Conservation (phyloP, 2,329 filamentous ascomycete species). For the Pseudogymnoascus sp. region DNA sequence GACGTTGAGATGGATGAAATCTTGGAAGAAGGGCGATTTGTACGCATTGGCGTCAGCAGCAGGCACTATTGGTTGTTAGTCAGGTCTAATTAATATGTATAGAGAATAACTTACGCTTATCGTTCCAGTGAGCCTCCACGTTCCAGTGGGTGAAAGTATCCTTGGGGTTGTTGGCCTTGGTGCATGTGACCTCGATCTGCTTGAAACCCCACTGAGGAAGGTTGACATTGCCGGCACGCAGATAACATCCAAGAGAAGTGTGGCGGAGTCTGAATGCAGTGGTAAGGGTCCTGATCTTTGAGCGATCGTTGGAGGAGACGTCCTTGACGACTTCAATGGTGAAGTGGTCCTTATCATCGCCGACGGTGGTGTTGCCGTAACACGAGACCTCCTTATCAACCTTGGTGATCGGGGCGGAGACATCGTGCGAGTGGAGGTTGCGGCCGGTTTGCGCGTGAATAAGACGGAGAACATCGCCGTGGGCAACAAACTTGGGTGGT, state of each 20-base stretch:
- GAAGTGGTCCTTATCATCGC: constrained; percentile 98
- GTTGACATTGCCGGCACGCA: constrained; percentile 91
- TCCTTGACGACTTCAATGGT: constrained; percentile 85
- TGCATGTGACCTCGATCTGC: constrained; percentile 95
- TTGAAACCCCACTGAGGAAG: constrained; percentile 99
- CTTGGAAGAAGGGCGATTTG: constrained; percentile 93
- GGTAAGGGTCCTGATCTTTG: constrained; percentile 80
- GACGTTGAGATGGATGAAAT: constrained; percentile 96
- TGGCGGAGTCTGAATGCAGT: constrained; percentile 88
- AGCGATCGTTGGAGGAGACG: constrained; percentile 68
- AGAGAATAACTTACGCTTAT: constrained; percentile 62
- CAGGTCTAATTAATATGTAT: background rate
- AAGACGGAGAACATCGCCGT: constrained; percentile 73
- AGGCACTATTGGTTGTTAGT: constrained; percentile 54
- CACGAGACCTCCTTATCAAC: constrained; percentile 85
- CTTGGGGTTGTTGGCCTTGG: constrained; percentile 82
- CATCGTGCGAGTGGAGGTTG: constrained; percentile 90
- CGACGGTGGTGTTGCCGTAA: constrained; percentile 91
- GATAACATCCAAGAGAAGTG: constrained; percentile 76
- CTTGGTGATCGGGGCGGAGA: constrained; percentile 84
- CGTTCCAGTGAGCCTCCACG: constrained; percentile 89
- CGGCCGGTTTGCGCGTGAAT: constrained; percentile 94
- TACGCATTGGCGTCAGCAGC: constrained; percentile 83
- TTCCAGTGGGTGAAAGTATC: constrained; percentile 99
- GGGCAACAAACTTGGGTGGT: constrained; percentile 66